phyloP scores from a whole-genome alignment of 192 early-diverging fungal species.

The Entomortierella beljakovae region DNA sequence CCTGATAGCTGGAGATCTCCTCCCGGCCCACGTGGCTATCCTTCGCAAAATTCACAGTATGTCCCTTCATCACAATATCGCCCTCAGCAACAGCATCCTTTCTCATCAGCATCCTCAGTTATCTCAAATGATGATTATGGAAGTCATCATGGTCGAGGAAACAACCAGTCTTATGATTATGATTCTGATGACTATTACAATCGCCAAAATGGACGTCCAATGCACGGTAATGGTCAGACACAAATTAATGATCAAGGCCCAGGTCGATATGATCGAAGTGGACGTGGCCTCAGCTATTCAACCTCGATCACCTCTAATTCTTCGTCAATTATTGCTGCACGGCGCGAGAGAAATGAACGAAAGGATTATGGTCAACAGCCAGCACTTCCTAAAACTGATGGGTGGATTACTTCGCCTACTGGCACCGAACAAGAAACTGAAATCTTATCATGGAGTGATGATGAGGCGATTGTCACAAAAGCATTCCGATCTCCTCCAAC shows the following conservation, averaged over 20 bases:
- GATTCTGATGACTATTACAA: slow-evolving; percentile 51
- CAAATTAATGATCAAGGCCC: slow-evolving; percentile 14
- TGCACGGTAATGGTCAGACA: slow-evolving; percentile 6
- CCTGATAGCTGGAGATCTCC: slow-evolving; percentile 50
- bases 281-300: slow-evolving; percentile 29
- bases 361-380: slow-evolving; percentile 19
- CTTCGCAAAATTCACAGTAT: slow-evolving; percentile 13
- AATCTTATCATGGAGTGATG: slow-evolving; percentile 50
- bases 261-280: slow-evolving; percentile 16
- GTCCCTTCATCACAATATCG: slow-evolving; percentile 18
- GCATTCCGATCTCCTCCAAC: slow-evolving; percentile 47
- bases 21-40: slow-evolving; percentile 41
- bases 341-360: slow-evolving; percentile 35
- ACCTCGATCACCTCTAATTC: slow-evolving; percentile 42
- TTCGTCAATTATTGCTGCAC: slow-evolving; percentile 35
- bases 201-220: slow-evolving; percentile 10
- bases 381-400: slow-evolving; percentile 14
- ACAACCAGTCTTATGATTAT: slow-evolving; percentile 21
- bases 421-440: slow-evolving; percentile 49
- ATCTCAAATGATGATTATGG: slow-evolving; percentile 24
- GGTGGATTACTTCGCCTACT: slow-evolving; percentile 46
- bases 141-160: slow-evolving; percentile 2
- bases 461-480: slow-evolving; percentile 48
- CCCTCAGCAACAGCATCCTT: slow-evolving; percentile 5
- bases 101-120: slow-evolving; percentile 24